phyloP scores from a whole-genome alignment of 371 early-diverging fungal genomes.

The Lichtheimia hyalospora region DNA sequence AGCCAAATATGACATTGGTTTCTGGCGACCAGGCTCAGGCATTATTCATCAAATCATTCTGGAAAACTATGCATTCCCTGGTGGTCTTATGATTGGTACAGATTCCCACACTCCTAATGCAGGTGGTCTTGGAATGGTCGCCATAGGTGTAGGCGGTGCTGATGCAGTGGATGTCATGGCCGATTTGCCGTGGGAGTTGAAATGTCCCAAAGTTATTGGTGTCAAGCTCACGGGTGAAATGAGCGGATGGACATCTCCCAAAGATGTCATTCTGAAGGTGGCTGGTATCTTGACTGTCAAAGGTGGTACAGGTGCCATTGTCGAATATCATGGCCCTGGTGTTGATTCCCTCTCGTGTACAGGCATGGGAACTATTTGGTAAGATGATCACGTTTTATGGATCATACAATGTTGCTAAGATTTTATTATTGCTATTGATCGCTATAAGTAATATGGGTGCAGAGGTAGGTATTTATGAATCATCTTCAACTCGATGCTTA shows the following conservation, averaged over 20 bases:
- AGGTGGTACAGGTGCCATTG: conserved; percentile 94
- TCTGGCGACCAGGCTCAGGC: conserved; percentile 97
- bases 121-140: conserved; percentile 94
- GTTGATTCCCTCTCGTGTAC: conserved; percentile 91
- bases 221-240: conserved; percentile 86
- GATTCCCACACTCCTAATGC: conserved; percentile 90
- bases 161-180: conserved; percentile 99
- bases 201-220: conserved; percentile 91
- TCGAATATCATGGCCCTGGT: conserved; percentile 98
- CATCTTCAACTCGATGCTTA: not conserved
- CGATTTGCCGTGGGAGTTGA: conserved; percentile 97
- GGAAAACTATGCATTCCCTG: conserved; percentile 98
- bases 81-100: conserved; percentile 97
- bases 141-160: conserved; percentile 96
- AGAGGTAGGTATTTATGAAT: conserved; percentile 40
- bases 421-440: too few relatives aligned
- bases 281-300: conserved; percentile 94
- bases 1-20: conserved; percentile 94
- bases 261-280: conserved; percentile 91
- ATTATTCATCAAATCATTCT: conserved; percentile 98
- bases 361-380: conserved; percentile 97
- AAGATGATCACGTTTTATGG: not conserved
- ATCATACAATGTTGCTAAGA: too few relatives aligned
- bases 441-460: conserved; percentile 89
- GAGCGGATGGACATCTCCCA: conserved; percentile 91